Percentiles rank a stretch among this genome's conserved stretches.
Conservation (phyloP, 2,329 filamentous ascomycete species). For the Fusarium keratoplasticum region DNA sequence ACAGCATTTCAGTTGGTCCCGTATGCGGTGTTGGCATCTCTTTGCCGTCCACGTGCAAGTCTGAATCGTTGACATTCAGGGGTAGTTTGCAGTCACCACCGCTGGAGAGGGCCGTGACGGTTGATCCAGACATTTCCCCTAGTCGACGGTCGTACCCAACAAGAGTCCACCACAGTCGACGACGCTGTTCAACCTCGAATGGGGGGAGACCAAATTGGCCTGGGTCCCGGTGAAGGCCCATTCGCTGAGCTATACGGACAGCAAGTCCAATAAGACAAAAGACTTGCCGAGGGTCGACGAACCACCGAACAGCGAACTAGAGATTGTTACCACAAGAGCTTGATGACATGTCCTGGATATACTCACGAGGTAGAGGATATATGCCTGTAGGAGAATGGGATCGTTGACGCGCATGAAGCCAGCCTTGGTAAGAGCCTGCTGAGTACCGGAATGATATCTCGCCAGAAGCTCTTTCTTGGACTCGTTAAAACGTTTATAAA, state of each 20-base stretch:
- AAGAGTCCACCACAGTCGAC: slow-evolving; percentile 79
- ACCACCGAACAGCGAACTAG: slow-evolving; percentile 62
- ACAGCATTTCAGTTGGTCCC: slow-evolving; percentile 70
- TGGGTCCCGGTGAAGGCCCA: slow-evolving; percentile 76
- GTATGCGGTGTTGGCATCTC: slow-evolving; percentile 61
- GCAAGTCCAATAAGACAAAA: slow-evolving; percentile 70
- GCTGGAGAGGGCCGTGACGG: slow-evolving; percentile 66
- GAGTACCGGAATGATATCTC: slow-evolving; percentile 68
- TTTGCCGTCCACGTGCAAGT: slow-evolving; percentile 68
- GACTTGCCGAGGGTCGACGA: slow-evolving; percentile 66
- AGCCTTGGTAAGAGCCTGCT: slow-evolving; percentile 74
- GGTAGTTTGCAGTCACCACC: slow-evolving; percentile 67
- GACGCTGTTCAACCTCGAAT: slow-evolving; percentile 77
- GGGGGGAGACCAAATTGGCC: slow-evolving; percentile 62
- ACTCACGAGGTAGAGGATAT: slow-evolving; percentile 73
- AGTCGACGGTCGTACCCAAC: slow-evolving; percentile 76
- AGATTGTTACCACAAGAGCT: slow-evolving; percentile 1
- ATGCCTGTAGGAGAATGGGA: slow-evolving; percentile 74
- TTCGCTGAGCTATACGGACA: slow-evolving; percentile 74
- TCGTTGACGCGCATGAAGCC: slow-evolving; percentile 76
- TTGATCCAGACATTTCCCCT: slow-evolving; percentile 72
- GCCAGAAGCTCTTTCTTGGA: slow-evolving; percentile 62
- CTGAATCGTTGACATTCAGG: slow-evolving; percentile 71
- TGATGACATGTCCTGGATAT: neutral
- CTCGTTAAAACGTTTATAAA: slow-evolving; percentile 64